These are phyloP conservation scores for Torulaspora indica DNA, from an alignment of 805 yeast species.

Conservation along the genomic window DNA sequence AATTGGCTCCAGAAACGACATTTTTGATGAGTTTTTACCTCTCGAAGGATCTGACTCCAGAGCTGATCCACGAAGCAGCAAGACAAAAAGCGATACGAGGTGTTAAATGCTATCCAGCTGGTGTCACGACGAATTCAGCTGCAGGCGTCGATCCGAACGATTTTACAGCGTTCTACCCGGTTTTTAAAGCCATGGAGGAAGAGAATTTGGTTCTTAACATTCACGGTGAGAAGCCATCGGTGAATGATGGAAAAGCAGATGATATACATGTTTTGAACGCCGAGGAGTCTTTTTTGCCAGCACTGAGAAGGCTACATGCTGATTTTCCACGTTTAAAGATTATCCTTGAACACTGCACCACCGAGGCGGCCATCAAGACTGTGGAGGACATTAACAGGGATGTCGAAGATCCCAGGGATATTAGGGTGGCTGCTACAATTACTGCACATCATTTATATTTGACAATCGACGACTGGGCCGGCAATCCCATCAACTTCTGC, in stretches of 20 bases:
- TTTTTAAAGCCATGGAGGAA: slow-evolving; percentile 82
- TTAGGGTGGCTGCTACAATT: slow-evolving; percentile 82
- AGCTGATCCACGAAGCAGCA: slow-evolving; percentile 76
- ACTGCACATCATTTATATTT: slow-evolving; percentile 92
- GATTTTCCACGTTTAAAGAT: slow-evolving; percentile 86
- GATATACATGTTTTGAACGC: slow-evolving; percentile 91
- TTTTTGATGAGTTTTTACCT: slow-evolving; percentile 89
- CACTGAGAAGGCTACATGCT: slow-evolving; percentile 65
- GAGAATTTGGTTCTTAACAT: slow-evolving; percentile 74
- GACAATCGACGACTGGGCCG: slow-evolving; percentile 95
- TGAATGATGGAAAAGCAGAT: slow-evolving; percentile 43
- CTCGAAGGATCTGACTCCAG: slow-evolving; percentile 76
- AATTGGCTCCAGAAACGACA: slow-evolving; percentile 73
- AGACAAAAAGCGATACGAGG: slow-evolving; percentile 66
- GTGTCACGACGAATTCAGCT: slow-evolving; percentile 94
- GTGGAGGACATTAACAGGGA: slow-evolving; percentile 58
- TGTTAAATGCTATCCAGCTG: slow-evolving; percentile 96
- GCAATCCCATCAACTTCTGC: slow-evolving; percentile 90
- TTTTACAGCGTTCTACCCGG: slow-evolving; percentile 80
- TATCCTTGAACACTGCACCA: slow-evolving; percentile 91
- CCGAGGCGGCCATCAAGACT: slow-evolving; percentile 78
- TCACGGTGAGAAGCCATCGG: slow-evolving; percentile 92
- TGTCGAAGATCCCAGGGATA: slow-evolving; percentile 35
- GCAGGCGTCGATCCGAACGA: slow-evolving; percentile 93
- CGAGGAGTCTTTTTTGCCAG: slow-evolving; percentile 88